Percentiles rank a stretch among this genome's conserved stretches.
These are phyloP conservation scores for Linum tenue DNA, from an alignment of 345 rosid species.

Conservation along the genomic window DNA sequence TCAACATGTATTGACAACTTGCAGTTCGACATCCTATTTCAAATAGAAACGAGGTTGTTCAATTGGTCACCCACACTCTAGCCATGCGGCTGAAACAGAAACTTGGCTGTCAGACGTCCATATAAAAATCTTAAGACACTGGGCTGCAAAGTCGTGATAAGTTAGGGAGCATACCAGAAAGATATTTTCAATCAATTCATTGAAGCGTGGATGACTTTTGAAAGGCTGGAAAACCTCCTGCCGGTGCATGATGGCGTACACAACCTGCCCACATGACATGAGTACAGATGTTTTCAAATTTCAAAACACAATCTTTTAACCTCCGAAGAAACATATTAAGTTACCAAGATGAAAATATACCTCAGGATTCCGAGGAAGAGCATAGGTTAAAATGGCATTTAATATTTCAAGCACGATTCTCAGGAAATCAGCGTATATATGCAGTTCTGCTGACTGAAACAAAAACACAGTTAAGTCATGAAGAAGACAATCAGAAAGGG, in stretches of 20 bases:
- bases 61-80: background rate
- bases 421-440: slow-evolving; percentile 88
- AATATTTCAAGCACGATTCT: slow-evolving; percentile 92
- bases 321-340: background rate
- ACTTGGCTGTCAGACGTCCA: background rate
- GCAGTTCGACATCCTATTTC: no score
- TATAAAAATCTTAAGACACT: background rate
- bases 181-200: slow-evolving; percentile 88
- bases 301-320: background rate
- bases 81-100: background rate
- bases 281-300: slow-evolving; percentile 2
- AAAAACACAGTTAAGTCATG: background rate
- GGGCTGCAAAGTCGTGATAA: background rate
- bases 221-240: slow-evolving; percentile 95
- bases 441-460: slow-evolving; percentile 82
- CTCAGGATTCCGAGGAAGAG: slow-evolving; percentile 95
- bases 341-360: slow-evolving; percentile 22
- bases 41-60: background rate
- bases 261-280: slow-evolving; percentile 42
- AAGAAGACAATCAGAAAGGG: slow-evolving; percentile 6
- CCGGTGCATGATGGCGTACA: slow-evolving; percentile 91
- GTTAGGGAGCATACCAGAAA: slow-evolving; percentile 39
- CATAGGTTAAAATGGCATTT: slow-evolving; percentile 88
- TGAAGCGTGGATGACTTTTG: slow-evolving; percentile 77
- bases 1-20: background rate